Evolutionary conservation across 345 rosid genomes (phyloP), one percentile per base, ranked within the genome.

Genomic region (rapeseed (Brassica napus)): DNA sequence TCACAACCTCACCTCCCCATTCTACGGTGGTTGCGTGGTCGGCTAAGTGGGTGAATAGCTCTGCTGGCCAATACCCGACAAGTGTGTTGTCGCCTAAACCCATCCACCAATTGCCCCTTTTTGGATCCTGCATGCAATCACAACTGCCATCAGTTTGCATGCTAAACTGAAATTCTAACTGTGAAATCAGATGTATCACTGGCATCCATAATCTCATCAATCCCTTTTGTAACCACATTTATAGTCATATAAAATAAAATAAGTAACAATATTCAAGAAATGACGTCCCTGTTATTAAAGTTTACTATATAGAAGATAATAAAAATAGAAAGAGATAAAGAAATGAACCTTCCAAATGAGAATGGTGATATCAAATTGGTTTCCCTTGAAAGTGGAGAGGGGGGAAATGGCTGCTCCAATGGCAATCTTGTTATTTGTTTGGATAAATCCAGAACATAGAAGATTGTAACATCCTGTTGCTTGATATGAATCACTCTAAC

Each of bases 341-440:
- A 44, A 12, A 28, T 16, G 4, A 49, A 80, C 99, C 99, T 93
- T 96, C 98, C 98, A 96, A 68, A 93, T 87, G 82, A 96, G 98
- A 49, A 96, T 86, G 63, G 97, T 87, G 72, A 96, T 89, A 83
- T 96, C 99, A 32, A 82, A 93, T 73, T 96, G 99, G 81, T 83
- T 87, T 71, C 83, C 86, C 66, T 85, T 73, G 69, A 70, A 87
- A 8, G 83, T 75, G 14, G 99, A 96, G 47, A 96, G 82, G 5
- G 99, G 98, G 57, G 98, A 96, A 79, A 96, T 96, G 83, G 98
- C 93, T 18, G 99, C 99, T 21, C 99, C 99, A 74, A 96, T 93
- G 71, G 99, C 99, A 78, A 96, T 83, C 82, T 87, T 89, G 68
- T 94, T 89, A 47, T 93, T 90, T n/a, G 96, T 96, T 83, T 93